Evolutionary conservation across 2,329 filamentous ascomycete species (phyloP).

Genomic region (Bipolaris oryzae): DNA sequence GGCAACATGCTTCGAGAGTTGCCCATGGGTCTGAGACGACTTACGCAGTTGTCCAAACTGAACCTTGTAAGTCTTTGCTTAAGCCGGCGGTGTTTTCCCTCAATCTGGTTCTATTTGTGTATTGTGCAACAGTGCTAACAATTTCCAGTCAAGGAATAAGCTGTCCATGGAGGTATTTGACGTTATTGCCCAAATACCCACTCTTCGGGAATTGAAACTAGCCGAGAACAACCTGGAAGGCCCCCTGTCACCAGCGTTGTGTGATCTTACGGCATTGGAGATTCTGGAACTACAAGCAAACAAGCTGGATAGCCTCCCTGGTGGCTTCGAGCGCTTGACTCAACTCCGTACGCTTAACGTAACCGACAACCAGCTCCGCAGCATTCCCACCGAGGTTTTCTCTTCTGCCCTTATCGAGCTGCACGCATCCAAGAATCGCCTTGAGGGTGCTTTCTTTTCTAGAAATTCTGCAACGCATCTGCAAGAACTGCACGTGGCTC

Average conservation of each 20-base stretch:
- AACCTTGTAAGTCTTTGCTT: constrained; percentile 68
- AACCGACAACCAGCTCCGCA: constrained; percentile 75
- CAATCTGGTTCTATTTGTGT: too few relatives aligned
- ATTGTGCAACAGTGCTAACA: constrained; percentile 14
- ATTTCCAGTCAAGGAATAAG: constrained; percentile 75
- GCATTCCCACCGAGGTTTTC: constrained; percentile 73
- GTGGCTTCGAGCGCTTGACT: constrained; percentile 68
- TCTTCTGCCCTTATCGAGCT: constrained; percentile 73
- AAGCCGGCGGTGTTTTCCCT: background rate
- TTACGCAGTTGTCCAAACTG: constrained; percentile 76
- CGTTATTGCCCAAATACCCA: constrained; percentile 72
- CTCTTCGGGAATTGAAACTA: constrained; percentile 79
- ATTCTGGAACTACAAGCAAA: constrained; percentile 83
- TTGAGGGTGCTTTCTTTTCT: constrained; percentile 72
- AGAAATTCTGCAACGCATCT: constrained; percentile 67
- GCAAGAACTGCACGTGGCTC: constrained; percentile 77
- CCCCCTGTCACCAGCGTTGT: constrained; percentile 65
- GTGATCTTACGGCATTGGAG: constrained; percentile 72
- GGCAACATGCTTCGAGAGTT: constrained; percentile 77
- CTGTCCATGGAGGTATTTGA: constrained; percentile 75
- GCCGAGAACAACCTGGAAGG: constrained; percentile 53
- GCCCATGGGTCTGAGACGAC: constrained; percentile 74
- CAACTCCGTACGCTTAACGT: constrained; percentile 79
- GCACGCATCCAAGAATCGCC: constrained; percentile 75
- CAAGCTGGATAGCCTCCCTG: constrained; percentile 72